phyloP scores from a whole-genome alignment of 106 monocot species.

The Iris macrosiphon region DNA sequence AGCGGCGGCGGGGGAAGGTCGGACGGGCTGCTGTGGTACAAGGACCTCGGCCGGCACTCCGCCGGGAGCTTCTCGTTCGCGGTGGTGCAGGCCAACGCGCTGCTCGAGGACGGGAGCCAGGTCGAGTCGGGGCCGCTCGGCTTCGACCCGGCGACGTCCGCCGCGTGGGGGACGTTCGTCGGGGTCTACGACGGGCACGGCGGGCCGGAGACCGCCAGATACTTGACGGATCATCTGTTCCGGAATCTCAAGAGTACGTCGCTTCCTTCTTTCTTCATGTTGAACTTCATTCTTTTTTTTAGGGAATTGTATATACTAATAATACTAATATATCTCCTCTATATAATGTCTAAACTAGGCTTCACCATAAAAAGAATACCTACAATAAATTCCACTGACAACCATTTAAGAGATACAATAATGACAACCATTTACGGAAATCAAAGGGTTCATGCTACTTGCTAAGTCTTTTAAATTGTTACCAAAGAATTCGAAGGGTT shows the following conservation, averaged over 20 bases:
- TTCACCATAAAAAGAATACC: no score
- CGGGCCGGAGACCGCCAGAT: conserved; percentile 14
- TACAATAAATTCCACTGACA: no score
- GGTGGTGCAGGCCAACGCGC: conserved; percentile 55
- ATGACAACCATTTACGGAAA: no score
- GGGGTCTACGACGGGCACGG: conserved; percentile 17
- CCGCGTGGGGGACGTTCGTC: conserved; percentile 12
- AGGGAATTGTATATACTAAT: no score
- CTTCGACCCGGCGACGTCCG: background rate
- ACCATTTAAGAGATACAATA: no score
- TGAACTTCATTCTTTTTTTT: no score
- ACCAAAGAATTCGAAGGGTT: no score
- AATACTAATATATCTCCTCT: no score
- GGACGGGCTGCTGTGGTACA: conserved; percentile 51
- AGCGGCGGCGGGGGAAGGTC: background rate
- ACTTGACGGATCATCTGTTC: conserved; percentile 5
- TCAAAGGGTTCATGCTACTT: no score
- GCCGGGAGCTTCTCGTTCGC: conserved; percentile 72
- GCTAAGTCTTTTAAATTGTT: no score
- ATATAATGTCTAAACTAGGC: no score
- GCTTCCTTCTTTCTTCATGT: conserved; percentile 1
- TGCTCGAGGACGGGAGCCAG: conserved; percentile 69
- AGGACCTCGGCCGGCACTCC: conserved; percentile 44
- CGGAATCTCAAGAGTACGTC: conserved; percentile 12
- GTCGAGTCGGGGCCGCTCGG: conserved; percentile 46